Evolutionary conservation across 495 filamentous ascomycete species (phyloP).

Genomic region (Amphirosellinia nigrospora): DNA sequence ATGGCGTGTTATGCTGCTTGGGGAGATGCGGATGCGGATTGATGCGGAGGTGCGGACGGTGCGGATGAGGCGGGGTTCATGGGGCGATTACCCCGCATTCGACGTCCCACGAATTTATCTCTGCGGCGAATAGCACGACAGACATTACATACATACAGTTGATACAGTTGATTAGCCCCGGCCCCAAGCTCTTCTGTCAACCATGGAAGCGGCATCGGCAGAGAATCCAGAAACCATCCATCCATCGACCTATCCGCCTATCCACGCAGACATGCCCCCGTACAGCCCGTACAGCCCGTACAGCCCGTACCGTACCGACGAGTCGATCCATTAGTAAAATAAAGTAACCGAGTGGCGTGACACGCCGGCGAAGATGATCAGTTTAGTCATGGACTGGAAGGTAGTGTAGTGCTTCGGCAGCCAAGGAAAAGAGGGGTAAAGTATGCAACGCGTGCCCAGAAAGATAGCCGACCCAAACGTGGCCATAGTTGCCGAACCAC

Average conservation of each 20-base stretch:
- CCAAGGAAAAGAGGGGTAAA: slow-evolving; percentile 14
- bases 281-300: no score
- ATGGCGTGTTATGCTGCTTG: no score
- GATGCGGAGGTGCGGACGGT: background rate
- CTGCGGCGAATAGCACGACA: background rate
- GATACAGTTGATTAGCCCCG: background rate
- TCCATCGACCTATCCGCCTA: background rate
- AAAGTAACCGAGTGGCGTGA: slow-evolving; percentile 5
- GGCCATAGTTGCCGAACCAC: slow-evolving; percentile 21
- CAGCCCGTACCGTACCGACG: background rate
- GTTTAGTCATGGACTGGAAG: background rate
- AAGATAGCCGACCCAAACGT: background rate
- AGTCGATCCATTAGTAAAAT: background rate
- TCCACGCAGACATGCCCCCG: no score
- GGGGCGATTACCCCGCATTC: slow-evolving; percentile 10
- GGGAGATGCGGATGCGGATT: background rate
- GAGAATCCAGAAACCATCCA: no score
- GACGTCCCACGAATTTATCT: background rate
- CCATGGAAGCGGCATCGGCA: slow-evolving; percentile 5
- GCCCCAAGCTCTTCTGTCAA: background rate
- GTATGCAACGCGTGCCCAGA: slow-evolving; percentile 12
- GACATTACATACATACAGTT: background rate
- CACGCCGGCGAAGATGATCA: slow-evolving; percentile 1
- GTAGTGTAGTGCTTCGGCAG: background rate
- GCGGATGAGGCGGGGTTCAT: slow-evolving; percentile 2